These are phyloP conservation scores for Dendrobium huoshanense DNA, from an alignment of 106 monocot species.

Conservation along the genomic window DNA sequence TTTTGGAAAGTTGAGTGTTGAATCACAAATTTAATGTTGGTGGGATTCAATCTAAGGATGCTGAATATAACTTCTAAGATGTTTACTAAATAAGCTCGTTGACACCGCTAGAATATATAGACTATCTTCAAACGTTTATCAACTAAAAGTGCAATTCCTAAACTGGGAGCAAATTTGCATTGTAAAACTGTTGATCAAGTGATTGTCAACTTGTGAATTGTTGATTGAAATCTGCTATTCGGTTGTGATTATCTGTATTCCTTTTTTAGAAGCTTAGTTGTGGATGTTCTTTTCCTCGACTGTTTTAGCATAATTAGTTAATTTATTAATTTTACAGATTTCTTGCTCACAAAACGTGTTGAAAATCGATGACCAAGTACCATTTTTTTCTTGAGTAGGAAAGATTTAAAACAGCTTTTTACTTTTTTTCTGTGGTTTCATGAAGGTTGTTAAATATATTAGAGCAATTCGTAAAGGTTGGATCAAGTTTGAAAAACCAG, in stretches of 20 bases:
- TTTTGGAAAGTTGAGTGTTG: neutral
- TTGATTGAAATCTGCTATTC: neutral
- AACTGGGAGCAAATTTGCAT: neutral
- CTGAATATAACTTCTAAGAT: neutral
- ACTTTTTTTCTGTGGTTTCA: neutral
- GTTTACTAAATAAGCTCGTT: neutral
- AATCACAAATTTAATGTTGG: too few relatives aligned
- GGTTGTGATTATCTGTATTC: neutral
- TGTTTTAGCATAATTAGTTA: neutral
- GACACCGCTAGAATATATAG: too few relatives aligned
- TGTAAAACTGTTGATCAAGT: neutral
- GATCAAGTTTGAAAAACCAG: constrained; percentile 85
- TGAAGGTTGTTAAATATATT: constrained; percentile 78
- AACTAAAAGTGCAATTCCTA: too few relatives aligned
- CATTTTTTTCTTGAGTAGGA: neutral
- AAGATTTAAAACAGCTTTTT: neutral
- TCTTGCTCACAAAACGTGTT: neutral
- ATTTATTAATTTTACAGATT: too few relatives aligned
- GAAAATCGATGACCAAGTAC: neutral
- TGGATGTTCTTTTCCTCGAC: neutral
- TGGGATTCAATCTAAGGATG: too few relatives aligned
- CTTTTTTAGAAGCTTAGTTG: neutral
- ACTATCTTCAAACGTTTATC: too few relatives aligned
- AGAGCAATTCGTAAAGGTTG: constrained; percentile 88
- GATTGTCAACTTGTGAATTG: neutral